Base-by-base conservation (phyloP, 108 stramenopile genomes). In the Nitzschia sp. region DNA sequence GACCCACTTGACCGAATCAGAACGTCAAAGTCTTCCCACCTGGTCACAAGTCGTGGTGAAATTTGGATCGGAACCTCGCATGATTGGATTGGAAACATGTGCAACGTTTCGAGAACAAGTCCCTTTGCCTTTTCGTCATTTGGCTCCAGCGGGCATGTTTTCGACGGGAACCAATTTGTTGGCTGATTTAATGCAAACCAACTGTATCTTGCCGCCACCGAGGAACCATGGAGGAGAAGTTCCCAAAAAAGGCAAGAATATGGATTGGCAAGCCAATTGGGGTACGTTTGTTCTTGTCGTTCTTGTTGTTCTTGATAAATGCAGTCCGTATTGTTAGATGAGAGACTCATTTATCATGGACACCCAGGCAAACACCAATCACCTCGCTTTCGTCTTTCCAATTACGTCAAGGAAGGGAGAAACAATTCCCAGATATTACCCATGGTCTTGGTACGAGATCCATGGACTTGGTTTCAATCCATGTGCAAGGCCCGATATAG, bases 91-190 rank as follows among this genome's bases (percentile, higher is more conserved):
- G 34, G 88, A 86, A 15, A 60, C 71, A 50, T 89, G 88, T 58
- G 63, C 80, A 63, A 75, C 54, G 0, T 89, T 71, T 71, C 76
- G 78, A 56, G 15, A 54, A 10, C 61, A 59, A 8, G 26, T 65
- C 20, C 65, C 70, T 3, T 60, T 58, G 29, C 17, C 63, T 22
- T 10, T 53, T 8, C 75, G 83, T n/a, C 44, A 79, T 12, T 59
- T 86, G 39, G 85, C 78, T 19, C 74, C 80, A 79, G 80, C 80
- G 0, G 91, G 92, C 14, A 60, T 92, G 46, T 95, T 95, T 79
- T 90, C 89, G 65, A 91, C 94, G 0, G 94, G 94, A 12, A 95
- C 94, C 48, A 95, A 95, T 60, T 58, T 89, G 9, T 44, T 95
- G 20, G 55, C 52, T 38, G 65, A 81, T 3, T 57, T 90, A 39